Percentiles rank a stretch among this genome's conserved stretches.
phyloP scores from a whole-genome alignment of 345 rosid genomes.

The Orychophragmus violaceus region DNA sequence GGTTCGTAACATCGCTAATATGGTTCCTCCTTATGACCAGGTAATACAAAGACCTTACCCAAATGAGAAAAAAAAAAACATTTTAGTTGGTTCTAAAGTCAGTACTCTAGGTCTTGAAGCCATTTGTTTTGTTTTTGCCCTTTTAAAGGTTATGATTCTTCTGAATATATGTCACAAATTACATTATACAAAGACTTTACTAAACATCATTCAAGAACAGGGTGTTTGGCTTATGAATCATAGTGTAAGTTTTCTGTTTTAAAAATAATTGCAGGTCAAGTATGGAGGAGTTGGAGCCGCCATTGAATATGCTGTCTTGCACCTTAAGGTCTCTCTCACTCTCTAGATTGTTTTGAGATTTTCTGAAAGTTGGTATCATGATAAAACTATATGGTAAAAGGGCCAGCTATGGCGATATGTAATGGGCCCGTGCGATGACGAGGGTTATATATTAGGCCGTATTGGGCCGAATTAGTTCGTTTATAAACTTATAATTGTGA shows the following conservation, averaged over 20 bases:
- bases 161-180: background rate
- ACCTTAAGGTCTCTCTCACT: constrained; percentile 54
- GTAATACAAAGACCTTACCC: constrained; percentile 13
- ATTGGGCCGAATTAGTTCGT: background rate
- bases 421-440: background rate
- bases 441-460: background rate
- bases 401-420: background rate
- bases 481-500: background rate
- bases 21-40: constrained; percentile 85
- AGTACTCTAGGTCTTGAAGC: background rate
- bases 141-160: background rate
- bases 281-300: constrained; percentile 77
- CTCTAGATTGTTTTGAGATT: background rate
- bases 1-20: constrained; percentile 81
- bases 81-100: background rate
- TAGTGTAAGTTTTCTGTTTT: background rate
- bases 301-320: constrained; percentile 85
- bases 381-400: background rate
- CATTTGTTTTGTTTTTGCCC: background rate
- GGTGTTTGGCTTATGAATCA: background rate
- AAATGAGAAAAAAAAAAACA: background rate
- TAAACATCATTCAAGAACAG: background rate
- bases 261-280: constrained; percentile 12
- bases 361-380: background rate
- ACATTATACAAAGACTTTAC: background rate